Evolutionary conservation across 129 eudicot genomes (phyloP), one percentile per base, ranked within the genome.

Genomic region (Flaveria ramosissima): DNA sequence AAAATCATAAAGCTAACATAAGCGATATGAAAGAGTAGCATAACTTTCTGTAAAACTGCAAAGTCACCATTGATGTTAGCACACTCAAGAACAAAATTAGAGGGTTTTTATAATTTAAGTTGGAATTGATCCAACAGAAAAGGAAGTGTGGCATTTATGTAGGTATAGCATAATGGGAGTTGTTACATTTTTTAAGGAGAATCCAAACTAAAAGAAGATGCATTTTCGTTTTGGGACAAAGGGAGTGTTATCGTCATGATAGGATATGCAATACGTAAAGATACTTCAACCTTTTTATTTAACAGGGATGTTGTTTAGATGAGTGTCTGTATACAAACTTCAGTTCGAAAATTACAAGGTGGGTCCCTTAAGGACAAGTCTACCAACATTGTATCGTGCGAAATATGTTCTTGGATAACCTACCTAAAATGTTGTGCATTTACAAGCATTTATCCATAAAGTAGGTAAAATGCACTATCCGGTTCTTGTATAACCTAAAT

Each of bases 321-420:
- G 16, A 45, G 73, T 13, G 5, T 2, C 55, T 11, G 48, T 43
- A 43, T 45, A 41, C 32, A 68, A 68, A 68, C 36, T 68, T 68
- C 52, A 68, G 10, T 68, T 68, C 10, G 14, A 42, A 41, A 70
- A 10, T 43, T 11, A 7, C 36, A 68, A 19, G 27, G 41, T 23
- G 59, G 59, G 1, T 70, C 74, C 57, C 39, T 23, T n/a, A 23
- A 70, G 74, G 47, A 70, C 51, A 32, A 12, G 19, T 67, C 10
- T 45, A 43, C 32, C 26, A n/a, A 66, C 41, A 66, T 42, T 5
- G 16, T 66, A 36, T 66, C 16, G 19, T 41, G 51, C 70, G 9
- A 61, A 64, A 64, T 64, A 36, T 32, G 70, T 15, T 32, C 24
- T 64, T 32, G 70, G 70, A 36, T 64, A 71, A 36, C 76, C 59